Evolutionary conservation across 495 filamentous ascomycete genomes (phyloP).

Genomic region (Aspergillus mulundensis): DNA sequence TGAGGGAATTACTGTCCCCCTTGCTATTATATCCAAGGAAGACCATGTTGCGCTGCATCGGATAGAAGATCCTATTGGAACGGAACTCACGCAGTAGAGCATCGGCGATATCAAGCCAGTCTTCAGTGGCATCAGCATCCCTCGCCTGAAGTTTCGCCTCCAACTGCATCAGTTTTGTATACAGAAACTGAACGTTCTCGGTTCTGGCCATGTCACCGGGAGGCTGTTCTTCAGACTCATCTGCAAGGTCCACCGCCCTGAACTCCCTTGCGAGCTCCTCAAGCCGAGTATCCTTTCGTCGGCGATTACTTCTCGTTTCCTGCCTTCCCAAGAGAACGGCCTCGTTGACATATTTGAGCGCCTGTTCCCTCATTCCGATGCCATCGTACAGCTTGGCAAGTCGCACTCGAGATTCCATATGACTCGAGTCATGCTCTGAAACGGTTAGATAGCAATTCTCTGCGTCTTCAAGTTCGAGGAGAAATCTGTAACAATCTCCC

Average conservation of each 20-base stretch:
- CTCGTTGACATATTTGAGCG: slow-evolving; percentile 68
- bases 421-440: slow-evolving; percentile 60
- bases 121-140: slow-evolving; percentile 47
- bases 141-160: slow-evolving; percentile 48
- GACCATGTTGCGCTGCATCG: slow-evolving; percentile 62
- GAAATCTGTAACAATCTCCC: slow-evolving; percentile 64
- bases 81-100: slow-evolving; percentile 77
- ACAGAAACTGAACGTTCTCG: slow-evolving; percentile 56
- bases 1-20: slow-evolving; percentile 32
- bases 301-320: slow-evolving; percentile 31
- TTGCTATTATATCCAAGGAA: slow-evolving; percentile 61
- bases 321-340: slow-evolving; percentile 57
- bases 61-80: slow-evolving; percentile 71
- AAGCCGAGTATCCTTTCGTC: slow-evolving; percentile 40
- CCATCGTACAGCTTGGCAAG: slow-evolving; percentile 79
- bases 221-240: slow-evolving; percentile 15
- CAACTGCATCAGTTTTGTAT: slow-evolving; percentile 50
- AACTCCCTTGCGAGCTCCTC: slow-evolving; percentile 43
- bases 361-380: slow-evolving; percentile 62
- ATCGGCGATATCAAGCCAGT: slow-evolving; percentile 73
- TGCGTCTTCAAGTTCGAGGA: slow-evolving; percentile 61
- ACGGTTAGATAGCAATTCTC: slow-evolving; percentile 70
- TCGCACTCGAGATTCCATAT: slow-evolving; percentile 68
- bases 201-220: slow-evolving; percentile 18
- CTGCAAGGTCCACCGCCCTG: slow-evolving; percentile 10